These are phyloP conservation scores for Elaphomyces granulatus DNA, from an alignment of 495 filamentous ascomycete species.

Conservation along the genomic window DNA sequence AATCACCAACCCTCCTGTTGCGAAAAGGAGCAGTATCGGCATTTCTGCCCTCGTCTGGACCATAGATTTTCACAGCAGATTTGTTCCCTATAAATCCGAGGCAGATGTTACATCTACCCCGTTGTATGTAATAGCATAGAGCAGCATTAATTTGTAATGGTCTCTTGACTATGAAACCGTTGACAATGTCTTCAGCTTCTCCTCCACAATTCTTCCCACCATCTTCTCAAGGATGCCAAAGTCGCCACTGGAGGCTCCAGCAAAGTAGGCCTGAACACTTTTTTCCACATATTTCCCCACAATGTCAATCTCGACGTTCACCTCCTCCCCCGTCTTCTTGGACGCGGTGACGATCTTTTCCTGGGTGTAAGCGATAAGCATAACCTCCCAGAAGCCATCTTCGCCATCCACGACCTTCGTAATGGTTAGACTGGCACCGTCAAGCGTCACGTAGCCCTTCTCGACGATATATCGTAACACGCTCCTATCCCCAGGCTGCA, in stretches of 20 bases:
- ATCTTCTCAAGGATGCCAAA: constrained; percentile 69
- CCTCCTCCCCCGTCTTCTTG: constrained; percentile 70
- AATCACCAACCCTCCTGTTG: no score
- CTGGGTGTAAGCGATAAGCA: constrained; percentile 98
- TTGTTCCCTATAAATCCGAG: background rate
- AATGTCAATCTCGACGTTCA: constrained; percentile 98
- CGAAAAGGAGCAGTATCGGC: no score
- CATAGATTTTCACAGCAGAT: no score
- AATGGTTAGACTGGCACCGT: constrained; percentile 92
- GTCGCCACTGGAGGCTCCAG: constrained; percentile 34
- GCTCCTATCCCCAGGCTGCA: constrained; percentile 49
- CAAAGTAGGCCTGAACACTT: constrained; percentile 50
- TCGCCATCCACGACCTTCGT: constrained; percentile 58
- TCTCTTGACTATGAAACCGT: constrained; percentile 25
- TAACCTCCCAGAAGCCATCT: constrained; percentile 89
- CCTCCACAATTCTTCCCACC: constrained; percentile 63
- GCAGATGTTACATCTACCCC: background rate
- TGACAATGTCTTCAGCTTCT: no score
- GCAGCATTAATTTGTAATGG: no score
- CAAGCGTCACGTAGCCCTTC: constrained; percentile 92
- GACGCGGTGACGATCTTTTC: constrained; percentile 71
- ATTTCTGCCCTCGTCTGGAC: no score
- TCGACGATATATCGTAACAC: constrained; percentile 79
- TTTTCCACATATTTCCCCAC: constrained; percentile 99
- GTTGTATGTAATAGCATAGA: no score